Percentiles rank a stretch among this genome's conserved stretches.
Conservation (phyloP, 2,329 filamentous ascomycete species). For the Aspergillus sp. region DNA sequence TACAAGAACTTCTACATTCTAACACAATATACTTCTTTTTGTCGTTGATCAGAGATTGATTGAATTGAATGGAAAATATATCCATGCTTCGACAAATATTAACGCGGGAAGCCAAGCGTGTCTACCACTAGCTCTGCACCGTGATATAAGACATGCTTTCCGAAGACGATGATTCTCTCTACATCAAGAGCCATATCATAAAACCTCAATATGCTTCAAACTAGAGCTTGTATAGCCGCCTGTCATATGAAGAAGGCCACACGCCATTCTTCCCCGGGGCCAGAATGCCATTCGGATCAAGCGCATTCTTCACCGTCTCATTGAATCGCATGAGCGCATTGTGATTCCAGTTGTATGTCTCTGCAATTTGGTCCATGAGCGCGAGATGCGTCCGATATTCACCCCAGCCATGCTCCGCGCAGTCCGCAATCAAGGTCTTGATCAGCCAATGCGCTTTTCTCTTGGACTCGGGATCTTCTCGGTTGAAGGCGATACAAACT, state of each 20-base stretch:
- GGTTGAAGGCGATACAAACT: constrained; percentile 49
- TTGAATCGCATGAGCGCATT: constrained; percentile 8
- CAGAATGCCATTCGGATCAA: constrained; percentile 13
- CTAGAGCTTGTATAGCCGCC: background rate
- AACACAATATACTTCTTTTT: too few relatives aligned
- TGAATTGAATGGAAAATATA: too few relatives aligned
- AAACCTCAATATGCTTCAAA: too few relatives aligned
- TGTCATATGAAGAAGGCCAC: constrained; percentile 8
- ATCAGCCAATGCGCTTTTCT: constrained; percentile 34
- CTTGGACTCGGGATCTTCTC: constrained; percentile 35
- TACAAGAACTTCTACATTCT: too few relatives aligned
- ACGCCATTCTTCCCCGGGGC: constrained; percentile 11
- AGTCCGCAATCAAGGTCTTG: constrained; percentile 34
- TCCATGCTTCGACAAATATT: too few relatives aligned
- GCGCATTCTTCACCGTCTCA: constrained; percentile 8
- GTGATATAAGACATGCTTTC: too few relatives aligned
- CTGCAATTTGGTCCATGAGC: constrained; percentile 44
- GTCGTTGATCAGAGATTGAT: too few relatives aligned
- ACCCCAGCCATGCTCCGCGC: constrained; percentile 35
- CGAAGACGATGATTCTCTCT: too few relatives aligned
- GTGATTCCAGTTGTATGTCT: constrained; percentile 9
- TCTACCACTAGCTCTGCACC: too few relatives aligned
- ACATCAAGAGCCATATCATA: too few relatives aligned
- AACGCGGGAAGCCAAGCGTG: too few relatives aligned
- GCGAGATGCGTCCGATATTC: constrained; percentile 44